Conservation (phyloP, 208 protist genomes). For the Lotmaria passim region DNA sequence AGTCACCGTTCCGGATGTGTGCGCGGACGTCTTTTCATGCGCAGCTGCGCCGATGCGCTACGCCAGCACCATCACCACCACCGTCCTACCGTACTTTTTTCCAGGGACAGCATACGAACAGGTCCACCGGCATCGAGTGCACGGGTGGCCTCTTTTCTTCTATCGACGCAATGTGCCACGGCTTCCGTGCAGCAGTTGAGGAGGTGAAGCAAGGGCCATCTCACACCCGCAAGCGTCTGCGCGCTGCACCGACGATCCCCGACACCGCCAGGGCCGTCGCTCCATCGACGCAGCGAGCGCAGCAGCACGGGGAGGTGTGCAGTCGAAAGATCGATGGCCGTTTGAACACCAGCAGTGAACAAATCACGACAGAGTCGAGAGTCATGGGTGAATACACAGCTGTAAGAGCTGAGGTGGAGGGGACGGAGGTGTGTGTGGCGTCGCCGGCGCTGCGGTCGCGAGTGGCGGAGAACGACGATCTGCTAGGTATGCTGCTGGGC, state of each 20-base stretch:
- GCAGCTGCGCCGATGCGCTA: constrained; percentile 6
- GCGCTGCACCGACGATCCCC: not conserved
- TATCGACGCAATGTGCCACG: constrained; percentile 32
- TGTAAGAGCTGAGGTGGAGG: not conserved
- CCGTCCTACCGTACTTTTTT: no score
- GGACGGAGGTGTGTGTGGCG: not conserved
- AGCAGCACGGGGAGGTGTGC: no score
- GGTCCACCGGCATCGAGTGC: not conserved
- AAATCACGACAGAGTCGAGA: no score
- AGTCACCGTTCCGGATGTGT: constrained; percentile 42
- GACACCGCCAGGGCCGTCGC: not conserved
- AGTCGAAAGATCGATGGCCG: no score
- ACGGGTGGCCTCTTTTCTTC: not conserved
- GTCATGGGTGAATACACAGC: not conserved
- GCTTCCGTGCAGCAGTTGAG: constrained; percentile 1
- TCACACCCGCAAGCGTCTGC: constrained; percentile 7
- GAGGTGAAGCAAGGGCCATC: not conserved
- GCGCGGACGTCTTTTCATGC: constrained; percentile 19
- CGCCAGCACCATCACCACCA: not conserved
- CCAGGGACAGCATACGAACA: not conserved
- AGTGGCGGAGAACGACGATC: constrained; percentile 38
- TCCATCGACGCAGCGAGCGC: not conserved
- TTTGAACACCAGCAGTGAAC: not conserved
- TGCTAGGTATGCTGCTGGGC: constrained; percentile 36
- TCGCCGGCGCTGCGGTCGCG: constrained; percentile 25